Conservation (phyloP, 305 asterid genomes). For the Fraxinus paxiana region DNA sequence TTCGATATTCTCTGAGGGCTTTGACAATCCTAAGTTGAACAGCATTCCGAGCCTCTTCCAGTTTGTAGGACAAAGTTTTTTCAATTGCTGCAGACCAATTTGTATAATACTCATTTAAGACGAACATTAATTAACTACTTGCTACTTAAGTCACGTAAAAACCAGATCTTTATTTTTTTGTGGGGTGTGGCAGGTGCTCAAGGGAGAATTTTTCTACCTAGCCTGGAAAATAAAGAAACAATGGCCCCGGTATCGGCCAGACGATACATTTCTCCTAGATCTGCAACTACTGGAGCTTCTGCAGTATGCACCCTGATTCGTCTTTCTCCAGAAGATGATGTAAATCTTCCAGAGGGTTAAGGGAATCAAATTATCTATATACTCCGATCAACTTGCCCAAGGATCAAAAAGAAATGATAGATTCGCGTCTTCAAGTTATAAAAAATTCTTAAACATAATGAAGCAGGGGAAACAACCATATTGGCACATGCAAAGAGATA, state of each 20-base stretch:
- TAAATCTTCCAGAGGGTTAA: constrained; percentile 64
- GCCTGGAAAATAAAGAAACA: constrained; percentile 75
- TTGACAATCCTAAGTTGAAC: constrained; percentile 76
- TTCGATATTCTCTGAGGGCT: constrained; percentile 86
- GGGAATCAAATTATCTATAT: constrained; percentile 25
- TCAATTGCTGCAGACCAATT: constrained; percentile 74
- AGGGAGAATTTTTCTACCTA: constrained; percentile 52
- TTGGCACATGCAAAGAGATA: neutral
- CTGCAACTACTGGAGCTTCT: constrained; percentile 92
- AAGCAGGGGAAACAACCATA: neutral
- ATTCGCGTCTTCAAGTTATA: neutral
- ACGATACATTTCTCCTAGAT: constrained; percentile 89
- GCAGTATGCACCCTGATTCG: constrained; percentile 98
- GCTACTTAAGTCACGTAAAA: neutral
- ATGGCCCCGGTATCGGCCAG: constrained; percentile 86
- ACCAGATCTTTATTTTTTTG: neutral
- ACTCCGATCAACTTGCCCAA: constrained; percentile 14
- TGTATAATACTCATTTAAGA: constrained; percentile 4
- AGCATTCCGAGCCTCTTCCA: constrained; percentile 80
- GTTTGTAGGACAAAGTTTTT: constrained; percentile 70
- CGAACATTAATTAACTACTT: neutral
- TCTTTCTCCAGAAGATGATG: constrained; percentile 95
- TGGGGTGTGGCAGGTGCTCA: neutral
- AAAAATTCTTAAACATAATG: neutral
- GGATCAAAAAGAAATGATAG: neutral